Evolutionary conservation across 768 basidiomycete species (phyloP), one percentile per base, ranked within the genome.

Genomic region (Leucocoprinus sp.): DNA sequence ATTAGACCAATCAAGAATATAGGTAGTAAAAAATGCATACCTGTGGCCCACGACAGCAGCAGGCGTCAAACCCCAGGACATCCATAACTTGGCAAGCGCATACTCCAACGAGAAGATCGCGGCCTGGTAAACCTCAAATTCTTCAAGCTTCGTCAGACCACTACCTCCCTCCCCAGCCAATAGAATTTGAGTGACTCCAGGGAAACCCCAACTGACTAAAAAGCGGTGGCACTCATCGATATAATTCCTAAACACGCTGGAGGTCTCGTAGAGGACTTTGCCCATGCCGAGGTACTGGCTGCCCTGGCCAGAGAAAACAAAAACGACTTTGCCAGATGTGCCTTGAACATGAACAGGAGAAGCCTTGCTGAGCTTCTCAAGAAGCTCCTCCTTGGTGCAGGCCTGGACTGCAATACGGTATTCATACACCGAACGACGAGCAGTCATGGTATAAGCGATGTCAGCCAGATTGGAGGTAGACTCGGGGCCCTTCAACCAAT

Each of bases 281-380:
- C 80, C 84, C 83, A 86, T 85, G 5, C 76, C 74, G 14, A 66
- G 55, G 61, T 81, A 80, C 50, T 85, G 82, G 24, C 74, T 66
- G 29, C 84, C 85, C 55, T 86, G 82, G 6, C 85, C 86, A 14
- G 84, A 80, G 58, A 84, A 86, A 3, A 85, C 78, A 53, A 87
- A 84, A 4, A 76, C 68, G 1, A 73, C 66, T 3, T 64, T 61
- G n/a, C 56, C 51, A 1, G 46, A 24, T 12, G 60, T 53, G n/a
- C 55, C 49, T 18, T 60, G 41, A 12, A 52, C 56, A 33, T 65
- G 58, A 15, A 63, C 55, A 18, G 67, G 54, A 3, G 62, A 42
- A 6, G 74, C 64, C 0, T 51, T 52, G 4, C 49, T 52, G 6
- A 88, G 63, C 38, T 66, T 70, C 14, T 64, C 58, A 5, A 72